phyloP scores from a whole-genome alignment of 2,329 filamentous ascomycete genomes.

The Akanthomyces muscarius region DNA sequence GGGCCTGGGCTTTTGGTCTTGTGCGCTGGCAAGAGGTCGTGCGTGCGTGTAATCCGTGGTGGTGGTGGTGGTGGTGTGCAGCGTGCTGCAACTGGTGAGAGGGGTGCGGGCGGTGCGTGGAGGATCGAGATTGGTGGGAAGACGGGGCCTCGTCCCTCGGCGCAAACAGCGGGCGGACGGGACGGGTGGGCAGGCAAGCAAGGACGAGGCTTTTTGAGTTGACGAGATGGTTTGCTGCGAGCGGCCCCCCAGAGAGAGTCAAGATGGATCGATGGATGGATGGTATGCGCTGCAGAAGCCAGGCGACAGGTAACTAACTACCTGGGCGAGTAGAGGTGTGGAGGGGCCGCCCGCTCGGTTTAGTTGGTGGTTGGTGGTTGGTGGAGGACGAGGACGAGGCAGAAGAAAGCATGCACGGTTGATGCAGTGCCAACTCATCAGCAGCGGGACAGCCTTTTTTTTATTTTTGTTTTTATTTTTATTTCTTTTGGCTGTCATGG shows the following conservation, averaged over 20 bases:
- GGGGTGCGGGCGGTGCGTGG: not conserved
- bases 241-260: not conserved
- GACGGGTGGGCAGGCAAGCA: not conserved
- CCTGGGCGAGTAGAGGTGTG: not conserved
- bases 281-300: too few relatives aligned
- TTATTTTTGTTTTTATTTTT: not conserved
- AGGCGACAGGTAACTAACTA: too few relatives aligned
- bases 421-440: conserved; percentile 14
- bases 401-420: conserved; percentile 9
- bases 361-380: not conserved
- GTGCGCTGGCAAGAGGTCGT: too few relatives aligned
- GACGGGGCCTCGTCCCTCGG: not conserved
- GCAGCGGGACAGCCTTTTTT: not conserved
- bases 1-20: too few relatives aligned
- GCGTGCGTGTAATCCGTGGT: too few relatives aligned
- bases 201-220: not conserved
- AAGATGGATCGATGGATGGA: too few relatives aligned
- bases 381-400: not conserved
- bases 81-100: too few relatives aligned
- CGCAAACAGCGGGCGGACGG: not conserved
- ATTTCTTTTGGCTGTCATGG: not conserved
- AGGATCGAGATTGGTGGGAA: not conserved
- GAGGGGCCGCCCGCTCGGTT: not conserved
- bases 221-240: not conserved
- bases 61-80: too few relatives aligned